Conservation (phyloP, 441 rosid species). For the Rhodomyrtus psidioides region DNA sequence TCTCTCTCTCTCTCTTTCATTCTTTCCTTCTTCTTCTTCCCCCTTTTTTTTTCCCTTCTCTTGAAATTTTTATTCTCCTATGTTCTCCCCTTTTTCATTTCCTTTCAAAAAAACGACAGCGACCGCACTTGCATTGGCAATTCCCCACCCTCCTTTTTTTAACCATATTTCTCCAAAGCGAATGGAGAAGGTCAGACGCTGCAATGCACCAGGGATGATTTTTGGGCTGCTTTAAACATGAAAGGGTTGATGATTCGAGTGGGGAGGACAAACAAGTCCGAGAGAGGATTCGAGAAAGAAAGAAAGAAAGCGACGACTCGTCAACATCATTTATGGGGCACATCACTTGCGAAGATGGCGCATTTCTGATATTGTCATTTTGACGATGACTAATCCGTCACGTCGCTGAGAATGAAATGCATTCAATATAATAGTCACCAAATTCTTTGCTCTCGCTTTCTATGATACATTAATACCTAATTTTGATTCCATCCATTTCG, state of each 20-base stretch:
- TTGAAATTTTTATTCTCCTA: not conserved
- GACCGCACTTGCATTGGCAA: not conserved
- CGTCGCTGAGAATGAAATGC: not conserved
- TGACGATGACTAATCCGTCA: not conserved
- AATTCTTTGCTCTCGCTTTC: not conserved
- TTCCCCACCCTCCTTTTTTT: not conserved
- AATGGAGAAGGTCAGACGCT: not conserved
- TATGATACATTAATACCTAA: not conserved
- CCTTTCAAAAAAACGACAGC: not conserved
- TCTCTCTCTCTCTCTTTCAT: not conserved
- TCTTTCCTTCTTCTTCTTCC: not conserved
- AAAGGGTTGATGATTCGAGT: not conserved
- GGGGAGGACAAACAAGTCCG: not conserved
- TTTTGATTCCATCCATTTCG: not conserved
- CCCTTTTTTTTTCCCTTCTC: fast-evolving
- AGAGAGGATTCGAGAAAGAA: not conserved
- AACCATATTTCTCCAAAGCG: not conserved
- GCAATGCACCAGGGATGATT: no score
- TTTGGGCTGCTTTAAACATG: not conserved
- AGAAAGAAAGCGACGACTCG: not conserved
- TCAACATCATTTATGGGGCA: not conserved
- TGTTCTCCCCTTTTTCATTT: not conserved
- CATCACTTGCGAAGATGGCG: not conserved
- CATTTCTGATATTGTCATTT: not conserved
- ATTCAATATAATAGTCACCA: not conserved